A percentile compares a stretch with the other conserved stretches of the same genome.
These are phyloP conservation scores for Xanthoconium purpureum DNA, from an alignment of 768 basidiomycete species.

Conservation along the genomic window DNA sequence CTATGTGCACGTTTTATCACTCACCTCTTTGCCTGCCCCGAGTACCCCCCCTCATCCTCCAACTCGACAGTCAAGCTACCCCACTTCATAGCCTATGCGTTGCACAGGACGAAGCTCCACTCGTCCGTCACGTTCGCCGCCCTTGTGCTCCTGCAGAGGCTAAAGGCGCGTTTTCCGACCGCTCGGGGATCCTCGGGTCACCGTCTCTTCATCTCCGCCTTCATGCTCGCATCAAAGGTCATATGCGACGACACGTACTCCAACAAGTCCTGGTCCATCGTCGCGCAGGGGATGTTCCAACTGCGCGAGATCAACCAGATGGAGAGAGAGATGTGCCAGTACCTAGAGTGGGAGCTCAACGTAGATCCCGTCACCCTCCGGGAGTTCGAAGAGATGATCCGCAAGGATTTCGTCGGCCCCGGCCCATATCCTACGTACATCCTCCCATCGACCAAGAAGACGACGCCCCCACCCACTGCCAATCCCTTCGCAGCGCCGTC, in stretches of 20 bases:
- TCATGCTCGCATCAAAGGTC: conserved; percentile 76
- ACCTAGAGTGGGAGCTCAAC: conserved; percentile 89
- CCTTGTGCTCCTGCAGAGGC: conserved; percentile 52
- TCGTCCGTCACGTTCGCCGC: conserved; percentile 43
- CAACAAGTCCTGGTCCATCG: conserved; percentile 90
- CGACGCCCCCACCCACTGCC: conserved; percentile 38
- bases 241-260: conserved; percentile 93
- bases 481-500: conserved; percentile 35
- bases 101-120: conserved; percentile 66
- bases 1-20: conserved; percentile 79
- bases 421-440: conserved; percentile 65
- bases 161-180: conserved; percentile 71
- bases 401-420: conserved; percentile 54
- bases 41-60: conserved; percentile 55
- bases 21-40: conserved; percentile 83
- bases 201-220: conserved; percentile 65
- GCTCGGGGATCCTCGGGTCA: conserved; percentile 76
- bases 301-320: conserved; percentile 78
- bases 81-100: conserved; percentile 63
- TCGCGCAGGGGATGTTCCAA: conserved; percentile 83
- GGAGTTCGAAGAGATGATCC: conserved; percentile 60
- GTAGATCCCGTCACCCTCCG: conserved; percentile 60
- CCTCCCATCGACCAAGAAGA: conserved; percentile 59
- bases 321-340: conserved; percentile 79
- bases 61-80: conserved; percentile 39